A percentile compares a stretch with the other conserved stretches of the same genome.
phyloP scores from a whole-genome alignment of 73 alveolate genomes.

The Stentor roeselii region DNA sequence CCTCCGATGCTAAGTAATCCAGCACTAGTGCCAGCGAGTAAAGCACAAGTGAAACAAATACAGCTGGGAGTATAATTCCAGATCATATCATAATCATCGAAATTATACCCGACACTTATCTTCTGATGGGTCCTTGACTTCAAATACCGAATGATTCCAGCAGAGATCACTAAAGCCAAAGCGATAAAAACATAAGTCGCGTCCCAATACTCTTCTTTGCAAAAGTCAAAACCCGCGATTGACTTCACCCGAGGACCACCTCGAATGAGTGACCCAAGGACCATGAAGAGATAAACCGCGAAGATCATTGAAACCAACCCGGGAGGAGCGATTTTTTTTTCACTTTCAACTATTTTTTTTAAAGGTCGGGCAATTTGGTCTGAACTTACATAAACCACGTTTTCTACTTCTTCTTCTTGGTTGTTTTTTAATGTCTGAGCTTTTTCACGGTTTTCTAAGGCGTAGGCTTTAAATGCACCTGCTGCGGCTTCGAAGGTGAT shows the following conservation, averaged over 20 bases:
- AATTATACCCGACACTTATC: constrained; percentile 5
- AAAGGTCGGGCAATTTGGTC: not conserved
- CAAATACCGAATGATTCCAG: not conserved
- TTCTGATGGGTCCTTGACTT: not conserved
- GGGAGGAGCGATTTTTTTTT: constrained; percentile 20
- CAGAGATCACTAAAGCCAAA: not conserved
- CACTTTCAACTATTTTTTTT: not conserved
- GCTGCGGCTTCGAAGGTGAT: not conserved
- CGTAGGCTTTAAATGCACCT: not conserved
- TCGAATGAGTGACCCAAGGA: not conserved
- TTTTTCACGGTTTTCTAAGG: not conserved
- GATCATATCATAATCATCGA: constrained; percentile 10
- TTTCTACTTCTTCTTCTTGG: not conserved
- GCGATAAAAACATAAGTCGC: not conserved
- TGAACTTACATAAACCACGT: not conserved
- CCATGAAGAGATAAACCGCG: not conserved
- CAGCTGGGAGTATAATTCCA: constrained; percentile 11
- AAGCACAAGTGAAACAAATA: constrained; percentile 15
- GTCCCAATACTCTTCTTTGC: constrained; percentile 19
- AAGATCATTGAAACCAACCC: not conserved
- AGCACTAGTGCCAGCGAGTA: constrained; percentile 36
- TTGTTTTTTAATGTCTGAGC: not conserved
- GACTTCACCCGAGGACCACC: not conserved
- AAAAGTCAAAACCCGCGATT: not conserved
- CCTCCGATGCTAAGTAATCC: constrained; percentile 48